Base-by-base conservation (phyloP, 2,329 filamentous ascomycete species). In the Colletotrichum higginsianum region DNA sequence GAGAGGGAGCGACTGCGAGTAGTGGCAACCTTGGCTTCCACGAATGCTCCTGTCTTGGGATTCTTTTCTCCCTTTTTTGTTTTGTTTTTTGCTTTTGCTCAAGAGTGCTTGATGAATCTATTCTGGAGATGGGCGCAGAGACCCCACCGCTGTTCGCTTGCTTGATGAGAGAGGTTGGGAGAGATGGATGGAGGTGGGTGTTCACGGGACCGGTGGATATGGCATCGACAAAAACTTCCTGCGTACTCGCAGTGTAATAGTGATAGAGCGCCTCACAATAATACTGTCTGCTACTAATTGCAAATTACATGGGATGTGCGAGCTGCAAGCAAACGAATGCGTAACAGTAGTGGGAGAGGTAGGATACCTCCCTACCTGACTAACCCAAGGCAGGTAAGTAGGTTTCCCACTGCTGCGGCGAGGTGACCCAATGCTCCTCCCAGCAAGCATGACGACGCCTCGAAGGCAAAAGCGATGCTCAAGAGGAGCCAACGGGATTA, bases 401-500 rank as follows among this genome's bases (percentile, higher is more conserved):
- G 30, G 30, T 35, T 35, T 35, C 30, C 30, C 30, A 35, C 8
- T 23, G 26, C 58, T 61, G 26, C 44, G 18, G 44, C 9, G 47
- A 62, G 21, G 21, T 52, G 35, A 15, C 38, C 38, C 38, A 38
- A 26, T 13, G 38, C 42, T 21, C 15, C 6, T 57, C 44, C 12
- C 16, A 47, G 50, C 58, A 63, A 53, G 58, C 65, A 57, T 71
- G 57, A 71, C 68, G 68, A 71, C 68, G 52, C 53, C 52, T 60
- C 40, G 40, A 21, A 63, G 65, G 44, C 57, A 66, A 56, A 67
- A 38, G 8, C 21, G n/a, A 56, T 62, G 57, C 30, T 18, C 23
- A 23, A 21, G 47, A 67, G 46, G 42, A 52, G 46, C 30, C 35
- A 35, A 47, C 21, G 11, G 30, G 38, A 42, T 11, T 38, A 38